Evolutionary conservation across 108 stramenopile genomes (phyloP), one percentile per base, ranked within the genome.

Genomic region (Chaetoceros muelleri): DNA sequence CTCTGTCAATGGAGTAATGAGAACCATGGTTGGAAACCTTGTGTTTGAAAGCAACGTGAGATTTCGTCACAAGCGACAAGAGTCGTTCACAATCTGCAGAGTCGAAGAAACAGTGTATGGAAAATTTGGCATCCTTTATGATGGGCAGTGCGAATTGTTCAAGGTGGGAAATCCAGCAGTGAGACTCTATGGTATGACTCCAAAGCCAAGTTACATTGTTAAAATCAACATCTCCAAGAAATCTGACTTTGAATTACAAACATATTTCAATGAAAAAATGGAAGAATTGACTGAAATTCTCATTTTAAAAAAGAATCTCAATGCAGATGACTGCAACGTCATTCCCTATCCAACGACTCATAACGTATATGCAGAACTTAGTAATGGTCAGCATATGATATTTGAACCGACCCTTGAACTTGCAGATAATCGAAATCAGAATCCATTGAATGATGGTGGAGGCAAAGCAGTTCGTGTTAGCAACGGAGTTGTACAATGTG

Each of bases 371-470:
- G 34, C 8, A 5, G 13, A 13, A 40, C 34, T 40, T 40, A 40
- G 34, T 13, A 40, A 40, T 13, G 34, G 34, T 5, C 34, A 40
- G 34, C 34, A 40, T 40, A 40, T 62, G 34, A 28, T 49, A 51
- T 49, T 21, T 55, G 47, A 62, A 40, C 29, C 29, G 0, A 53
- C 53, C 0, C 3, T 62, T 17, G 52, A 30, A 0, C 27, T 60
- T 13, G 52, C 23, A 30, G 28, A 25, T 21, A 62, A 62, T 55
- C 16, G 20, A 13, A 25, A 53, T n/a, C 24, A 23, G 30, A 26
- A 44, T 30, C 61, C 61, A 40, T 54, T 55, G 20, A 24, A 28
- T 8, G 61, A 62, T 55, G 61, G 61, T 30, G 61, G 61, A 17
- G 61, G 61, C 25, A n/a, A 28, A 55, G 1, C 31, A 2, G 47